Conservation (phyloP, 2,329 filamentous ascomycete species). For the Bipolaris victoriae region DNA sequence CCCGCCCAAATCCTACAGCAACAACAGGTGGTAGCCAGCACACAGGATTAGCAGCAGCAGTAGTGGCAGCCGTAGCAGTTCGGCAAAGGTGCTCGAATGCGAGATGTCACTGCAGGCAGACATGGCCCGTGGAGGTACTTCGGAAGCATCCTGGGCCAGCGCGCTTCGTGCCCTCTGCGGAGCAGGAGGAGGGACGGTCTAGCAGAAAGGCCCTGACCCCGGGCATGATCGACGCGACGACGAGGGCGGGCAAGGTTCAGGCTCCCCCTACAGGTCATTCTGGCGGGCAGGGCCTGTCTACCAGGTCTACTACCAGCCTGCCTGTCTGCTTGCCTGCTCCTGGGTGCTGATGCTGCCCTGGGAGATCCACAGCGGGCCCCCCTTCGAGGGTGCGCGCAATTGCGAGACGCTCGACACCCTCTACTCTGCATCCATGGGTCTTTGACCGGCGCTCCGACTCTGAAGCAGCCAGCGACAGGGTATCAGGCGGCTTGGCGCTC, state of each 20-base stretch:
- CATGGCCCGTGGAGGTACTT: constrained; percentile 14
- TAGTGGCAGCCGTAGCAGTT: constrained; percentile 1
- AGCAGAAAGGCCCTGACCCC: constrained; percentile 8
- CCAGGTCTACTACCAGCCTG: too few species aligned
- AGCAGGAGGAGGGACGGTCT: not conserved
- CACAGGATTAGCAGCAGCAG: not conserved
- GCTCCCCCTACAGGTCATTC: not conserved
- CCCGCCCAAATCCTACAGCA: not conserved
- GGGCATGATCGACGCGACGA: constrained; percentile 17
- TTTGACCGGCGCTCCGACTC: constrained; percentile 8
- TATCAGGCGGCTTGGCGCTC: constrained; percentile 8
- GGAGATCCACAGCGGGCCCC: constrained; percentile 13
- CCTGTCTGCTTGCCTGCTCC: not conserved
- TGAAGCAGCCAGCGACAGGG: constrained; percentile 11
- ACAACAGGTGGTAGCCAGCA: not conserved
- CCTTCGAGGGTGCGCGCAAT: constrained; percentile 4
- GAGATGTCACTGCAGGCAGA: constrained; percentile 7
- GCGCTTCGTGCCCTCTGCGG: constrained; percentile 4
- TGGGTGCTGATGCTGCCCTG: not conserved
- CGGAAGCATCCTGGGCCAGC: constrained; percentile 11
- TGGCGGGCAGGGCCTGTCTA: not conserved
- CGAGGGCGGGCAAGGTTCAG: constrained; percentile 2
- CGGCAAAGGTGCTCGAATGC: constrained; percentile 9
- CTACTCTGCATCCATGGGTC: not conserved
- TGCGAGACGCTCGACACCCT: constrained; percentile 6